Percentiles rank a stretch among this genome's conserved stretches.
Conservation (phyloP, 345 rosid species). For the Arabis hirsuta region DNA sequence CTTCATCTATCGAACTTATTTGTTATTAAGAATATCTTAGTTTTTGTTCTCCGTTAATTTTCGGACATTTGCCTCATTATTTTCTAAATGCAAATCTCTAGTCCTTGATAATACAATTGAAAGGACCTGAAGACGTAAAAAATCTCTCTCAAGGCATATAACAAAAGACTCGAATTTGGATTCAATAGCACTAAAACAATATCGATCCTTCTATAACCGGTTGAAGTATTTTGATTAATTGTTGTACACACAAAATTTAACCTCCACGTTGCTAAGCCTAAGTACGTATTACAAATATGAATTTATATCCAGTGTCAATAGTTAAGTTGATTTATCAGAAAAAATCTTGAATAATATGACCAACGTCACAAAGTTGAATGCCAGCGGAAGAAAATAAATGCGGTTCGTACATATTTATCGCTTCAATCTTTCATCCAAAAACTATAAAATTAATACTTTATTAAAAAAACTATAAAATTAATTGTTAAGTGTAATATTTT, state of each 20-base stretch:
- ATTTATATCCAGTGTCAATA: background rate
- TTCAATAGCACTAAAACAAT: background rate
- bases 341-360: background rate
- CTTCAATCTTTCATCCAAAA: constrained; percentile 8
- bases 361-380: background rate
- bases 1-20: background rate
- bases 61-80: too few species aligned
- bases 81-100: background rate
- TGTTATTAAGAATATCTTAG: background rate
- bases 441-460: background rate
- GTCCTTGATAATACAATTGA: background rate
- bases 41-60: too few species aligned
- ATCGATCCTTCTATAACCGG: background rate
- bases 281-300: background rate
- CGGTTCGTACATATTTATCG: constrained; percentile 5
- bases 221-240: background rate
- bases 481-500: too few species aligned
- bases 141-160: constrained; percentile 1
- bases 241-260: background rate
- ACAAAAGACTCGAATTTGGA: background rate
- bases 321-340: background rate
- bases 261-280: background rate
- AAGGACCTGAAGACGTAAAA: background rate
- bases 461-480: too few species aligned
- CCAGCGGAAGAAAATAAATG: background rate